Conservation (phyloP, 345 rosid species). For the Diplotaxis tenuifolia region DNA sequence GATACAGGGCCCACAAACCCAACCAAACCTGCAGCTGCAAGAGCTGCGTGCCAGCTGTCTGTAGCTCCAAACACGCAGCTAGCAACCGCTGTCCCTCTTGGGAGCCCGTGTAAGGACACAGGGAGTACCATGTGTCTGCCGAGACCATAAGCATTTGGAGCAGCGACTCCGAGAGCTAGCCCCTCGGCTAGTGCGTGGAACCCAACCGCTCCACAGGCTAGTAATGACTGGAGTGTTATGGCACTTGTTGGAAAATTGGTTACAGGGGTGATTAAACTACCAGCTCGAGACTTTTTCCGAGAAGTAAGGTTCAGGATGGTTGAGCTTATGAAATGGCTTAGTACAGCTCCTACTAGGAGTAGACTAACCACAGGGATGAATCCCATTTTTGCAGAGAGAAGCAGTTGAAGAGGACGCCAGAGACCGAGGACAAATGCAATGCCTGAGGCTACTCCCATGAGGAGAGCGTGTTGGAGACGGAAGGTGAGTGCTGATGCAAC, state of each 20-base stretch:
- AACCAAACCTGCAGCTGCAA: neutral
- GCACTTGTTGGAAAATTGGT: neutral
- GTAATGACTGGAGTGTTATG: neutral
- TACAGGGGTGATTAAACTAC: neutral
- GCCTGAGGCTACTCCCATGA: neutral
- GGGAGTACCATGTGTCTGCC: neutral
- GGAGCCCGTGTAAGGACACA: neutral
- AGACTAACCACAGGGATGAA: neutral
- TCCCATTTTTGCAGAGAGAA: neutral
- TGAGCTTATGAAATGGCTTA: neutral
- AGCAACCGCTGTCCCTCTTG: neutral
- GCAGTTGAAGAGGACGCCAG: neutral
- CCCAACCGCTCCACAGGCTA: neutral
- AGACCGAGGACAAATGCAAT: neutral
- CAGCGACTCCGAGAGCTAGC: neutral
- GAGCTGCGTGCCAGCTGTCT: neutral
- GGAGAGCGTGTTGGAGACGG: neutral
- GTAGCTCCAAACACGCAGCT: neutral
- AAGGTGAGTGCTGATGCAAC: neutral
- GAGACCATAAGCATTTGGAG: neutral
- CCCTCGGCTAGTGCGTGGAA: neutral
- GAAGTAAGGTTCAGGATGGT: neutral
- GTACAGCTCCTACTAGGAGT: neutral
- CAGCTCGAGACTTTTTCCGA: neutral
- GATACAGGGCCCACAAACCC: neutral